Evolutionary conservation across 805 yeast genomes (phyloP), one percentile per base, ranked within the genome.

Genomic region (Myxozyma vanderwaltii): DNA sequence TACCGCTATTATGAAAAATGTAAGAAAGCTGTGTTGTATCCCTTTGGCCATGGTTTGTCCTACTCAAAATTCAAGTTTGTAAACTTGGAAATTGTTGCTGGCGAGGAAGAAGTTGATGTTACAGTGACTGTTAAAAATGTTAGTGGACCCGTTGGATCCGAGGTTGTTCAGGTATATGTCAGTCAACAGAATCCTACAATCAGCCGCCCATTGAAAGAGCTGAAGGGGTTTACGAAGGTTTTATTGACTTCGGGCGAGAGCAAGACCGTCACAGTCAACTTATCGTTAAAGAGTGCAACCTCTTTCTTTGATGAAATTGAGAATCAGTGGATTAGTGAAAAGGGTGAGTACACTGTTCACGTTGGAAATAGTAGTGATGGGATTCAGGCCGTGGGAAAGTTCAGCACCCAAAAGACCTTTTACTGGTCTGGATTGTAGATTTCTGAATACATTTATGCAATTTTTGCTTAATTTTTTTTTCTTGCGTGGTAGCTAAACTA

Each of bases 31-130:
- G 83, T 81, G 4, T 74, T 79, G 51, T 84, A 78, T 75, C 84
- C 87, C 43, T 85, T 84, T 70, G 88, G 88, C 3, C 76, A 70
- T 65, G 88, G 88, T 49, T 76, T 84, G 61, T 83, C 88, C 1
- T 85, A 83, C 73, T 79, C 87, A 19, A 87, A 87, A 4, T 72
- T 84, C 58, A 85, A 82, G 67, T 77, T 84, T 61, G 83, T 88
- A 1, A 84, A 83, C 72, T 79, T 86, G 21, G 63, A 76, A 0
- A 17, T 36, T 12, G 35, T 38, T 7, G 23, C 43, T 19, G 7
- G 13, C 1, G 47, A 26, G 27, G 40, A 38, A 17, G 41, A 38
- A 24, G 51, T 46, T 29, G 13, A 13, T 10, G 50, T 45, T 4
- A 15, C 38, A 7, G 23, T 45, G 3, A 45, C 50, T 5, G 59